These are phyloP conservation scores for Rhizophagus clarus DNA, from an alignment of 192 early-diverging fungal genomes.

Conservation along the genomic window DNA sequence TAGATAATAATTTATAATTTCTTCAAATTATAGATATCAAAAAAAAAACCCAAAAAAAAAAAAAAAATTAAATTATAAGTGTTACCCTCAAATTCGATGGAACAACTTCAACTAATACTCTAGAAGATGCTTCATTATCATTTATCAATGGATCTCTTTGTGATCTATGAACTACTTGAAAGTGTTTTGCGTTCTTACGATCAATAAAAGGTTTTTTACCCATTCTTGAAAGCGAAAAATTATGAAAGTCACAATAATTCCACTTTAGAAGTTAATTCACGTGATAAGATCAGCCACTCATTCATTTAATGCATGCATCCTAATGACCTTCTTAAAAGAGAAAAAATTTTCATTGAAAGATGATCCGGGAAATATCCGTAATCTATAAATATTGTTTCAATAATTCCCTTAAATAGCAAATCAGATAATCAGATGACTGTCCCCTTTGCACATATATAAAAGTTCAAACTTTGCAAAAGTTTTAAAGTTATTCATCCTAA, in stretches of 20 bases:
- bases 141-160: slow-evolving; percentile 90
- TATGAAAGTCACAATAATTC: no score
- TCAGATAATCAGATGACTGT: no score
- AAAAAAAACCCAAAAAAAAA: not conserved
- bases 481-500: not conserved
- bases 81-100: slow-evolving; percentile 61
- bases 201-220: slow-evolving; percentile 86
- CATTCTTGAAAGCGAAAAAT: slow-evolving; percentile 36
- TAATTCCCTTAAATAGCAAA: no score
- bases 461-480: no score
- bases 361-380: no score
- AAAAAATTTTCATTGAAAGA: no score
- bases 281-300: no score
- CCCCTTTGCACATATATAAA: no score
- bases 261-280: no score
- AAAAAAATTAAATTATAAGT: slow-evolving; percentile 1
- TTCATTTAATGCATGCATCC: no score
- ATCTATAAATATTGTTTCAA: no score
- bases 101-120: slow-evolving; percentile 80
- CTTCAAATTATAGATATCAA: slow-evolving; percentile 19
- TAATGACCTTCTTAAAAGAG: no score
- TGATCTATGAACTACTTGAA: slow-evolving; percentile 92
- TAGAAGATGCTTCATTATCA: slow-evolving; percentile 73
- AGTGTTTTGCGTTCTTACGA: slow-evolving; percentile 80
- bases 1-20: not conserved